A percentile compares a stretch with the other conserved stretches of the same genome.
These are phyloP conservation scores for Onygenales sp. DNA, from an alignment of 2,329 filamentous ascomycete genomes.

Conservation along the genomic window DNA sequence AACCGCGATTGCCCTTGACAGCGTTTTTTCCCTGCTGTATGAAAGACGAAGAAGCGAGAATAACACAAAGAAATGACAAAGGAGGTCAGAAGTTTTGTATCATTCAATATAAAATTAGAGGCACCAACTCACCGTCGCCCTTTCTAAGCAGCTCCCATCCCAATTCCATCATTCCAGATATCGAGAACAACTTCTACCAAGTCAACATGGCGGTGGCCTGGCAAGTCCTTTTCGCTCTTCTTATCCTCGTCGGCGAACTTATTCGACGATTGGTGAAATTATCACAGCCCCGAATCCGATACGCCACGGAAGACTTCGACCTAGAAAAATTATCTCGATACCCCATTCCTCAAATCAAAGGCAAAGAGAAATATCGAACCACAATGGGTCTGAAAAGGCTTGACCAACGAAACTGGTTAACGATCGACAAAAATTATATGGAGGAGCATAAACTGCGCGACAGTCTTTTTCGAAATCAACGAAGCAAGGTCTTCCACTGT, in stretches of 20 bases:
- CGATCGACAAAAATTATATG: slow-evolving; percentile 38
- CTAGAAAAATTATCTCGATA: slow-evolving; percentile 27
- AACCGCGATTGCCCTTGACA: no score
- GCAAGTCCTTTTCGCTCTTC: neutral
- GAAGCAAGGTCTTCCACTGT: slow-evolving; percentile 35
- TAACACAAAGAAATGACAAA: no score
- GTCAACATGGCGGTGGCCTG: neutral
- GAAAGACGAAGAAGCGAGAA: no score
- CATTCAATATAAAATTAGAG: no score
- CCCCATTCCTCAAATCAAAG: slow-evolving; percentile 29
- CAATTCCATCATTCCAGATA: neutral
- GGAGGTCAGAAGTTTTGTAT: no score
- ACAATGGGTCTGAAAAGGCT: slow-evolving; percentile 41
- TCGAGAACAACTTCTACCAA: neutral
- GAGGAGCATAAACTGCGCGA: slow-evolving; percentile 34
- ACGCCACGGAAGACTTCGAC: slow-evolving; percentile 12
- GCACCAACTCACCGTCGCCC: no score
- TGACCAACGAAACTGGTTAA: slow-evolving; percentile 40
- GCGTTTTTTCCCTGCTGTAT: no score
- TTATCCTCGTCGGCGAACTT: slow-evolving; percentile 19
- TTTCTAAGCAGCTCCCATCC: no score
- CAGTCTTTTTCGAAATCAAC: slow-evolving; percentile 29
- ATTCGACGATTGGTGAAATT: slow-evolving; percentile 13
- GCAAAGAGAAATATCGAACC: slow-evolving; percentile 30
- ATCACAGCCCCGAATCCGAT: neutral